Base-by-base conservation (phyloP, 2,329 filamentous ascomycete species). In the Paracorniculantispora psalliotae region DNA sequence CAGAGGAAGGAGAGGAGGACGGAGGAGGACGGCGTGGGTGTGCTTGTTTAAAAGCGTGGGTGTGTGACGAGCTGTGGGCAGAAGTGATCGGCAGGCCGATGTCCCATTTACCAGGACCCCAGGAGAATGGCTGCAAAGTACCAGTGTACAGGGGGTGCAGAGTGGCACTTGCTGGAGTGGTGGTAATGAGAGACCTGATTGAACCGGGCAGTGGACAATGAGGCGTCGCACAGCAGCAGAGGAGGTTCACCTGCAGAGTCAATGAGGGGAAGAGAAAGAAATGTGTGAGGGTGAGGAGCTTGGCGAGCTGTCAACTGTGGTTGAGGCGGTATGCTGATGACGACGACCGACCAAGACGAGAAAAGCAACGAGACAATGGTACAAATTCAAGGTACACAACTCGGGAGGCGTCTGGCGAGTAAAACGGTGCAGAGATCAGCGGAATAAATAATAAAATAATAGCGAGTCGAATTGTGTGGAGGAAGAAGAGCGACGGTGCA, bases 61-160 rank as follows among this genome's bases (percentile, higher is more conserved):
- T 71, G 73, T 79, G 77, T 81, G 79, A 81, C 77, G 77, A 79
- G 73, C 77, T 50, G 46, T 72, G 74, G 73, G 76, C 71, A 75
- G 73, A 70, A 76, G 72, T 74, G 80, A 83, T 83, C 80, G 79
- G 77, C 81, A 77, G 69, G 70, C 73, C 73, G 75, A 77, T 79
- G 74, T 79, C 77, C 77, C 75, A 74, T 76, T 75, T 71, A 71
- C 74, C 73, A 73, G 74, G 73, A 71, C 73, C 73, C 76, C 70
- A 73, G 67, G 73, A 72, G 73, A 72, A 75, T 74, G 77, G 71
- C 67, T 67, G 66, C 68, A 72, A 74, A 71, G 71, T 72, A 52
- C 35, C n/a, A 39, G 15, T 23, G 35, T 71, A 71, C 70, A 73
- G 71, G 65, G 57, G 69, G 69, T 65, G 62, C 30, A 25, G 8